These are phyloP conservation scores for Ceratocystis alfenasii DNA, from an alignment of 2,329 filamentous ascomycete genomes.

Conservation along the genomic window DNA sequence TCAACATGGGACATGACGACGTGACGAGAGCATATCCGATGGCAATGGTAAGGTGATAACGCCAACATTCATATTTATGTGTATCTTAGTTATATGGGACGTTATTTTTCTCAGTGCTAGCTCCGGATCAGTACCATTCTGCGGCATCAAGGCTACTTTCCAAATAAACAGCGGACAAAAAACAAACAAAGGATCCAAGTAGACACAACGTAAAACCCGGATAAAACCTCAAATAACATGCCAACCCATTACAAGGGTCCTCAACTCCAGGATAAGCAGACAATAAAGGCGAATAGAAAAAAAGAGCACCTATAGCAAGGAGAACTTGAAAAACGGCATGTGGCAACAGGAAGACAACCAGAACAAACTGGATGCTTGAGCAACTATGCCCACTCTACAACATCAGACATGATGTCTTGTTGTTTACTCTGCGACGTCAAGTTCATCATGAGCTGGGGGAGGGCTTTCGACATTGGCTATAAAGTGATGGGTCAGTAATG, in stretches of 20 bases:
- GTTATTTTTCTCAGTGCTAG: too few species aligned
- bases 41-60: too few species aligned
- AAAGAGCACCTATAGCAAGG: not conserved
- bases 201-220: not conserved
- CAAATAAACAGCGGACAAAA: slow-evolving; percentile 3
- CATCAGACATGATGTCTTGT: not conserved
- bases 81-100: too few species aligned
- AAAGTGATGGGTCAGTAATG: not conserved
- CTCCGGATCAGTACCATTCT: too few species aligned
- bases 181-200: slow-evolving; percentile 4
- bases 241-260: slow-evolving; percentile 4
- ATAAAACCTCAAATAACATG: slow-evolving; percentile 1
- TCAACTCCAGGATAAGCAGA: slow-evolving; percentile 19
- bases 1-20: too few species aligned
- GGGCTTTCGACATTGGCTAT: slow-evolving; percentile 51
- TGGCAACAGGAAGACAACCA: not conserved
- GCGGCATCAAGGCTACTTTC: not conserved
- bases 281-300: slow-evolving; percentile 8
- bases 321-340: not conserved
- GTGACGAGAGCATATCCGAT: too few species aligned
- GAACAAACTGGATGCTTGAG: not conserved
- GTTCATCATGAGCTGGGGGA: slow-evolving; percentile 76
- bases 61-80: too few species aligned
- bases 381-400: not conserved
- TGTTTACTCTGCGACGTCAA: slow-evolving; percentile 76